A percentile compares a stretch with the other conserved stretches of the same genome.
phyloP scores from a whole-genome alignment of 306 rosid genomes.

The Vachellia collinsii region DNA sequence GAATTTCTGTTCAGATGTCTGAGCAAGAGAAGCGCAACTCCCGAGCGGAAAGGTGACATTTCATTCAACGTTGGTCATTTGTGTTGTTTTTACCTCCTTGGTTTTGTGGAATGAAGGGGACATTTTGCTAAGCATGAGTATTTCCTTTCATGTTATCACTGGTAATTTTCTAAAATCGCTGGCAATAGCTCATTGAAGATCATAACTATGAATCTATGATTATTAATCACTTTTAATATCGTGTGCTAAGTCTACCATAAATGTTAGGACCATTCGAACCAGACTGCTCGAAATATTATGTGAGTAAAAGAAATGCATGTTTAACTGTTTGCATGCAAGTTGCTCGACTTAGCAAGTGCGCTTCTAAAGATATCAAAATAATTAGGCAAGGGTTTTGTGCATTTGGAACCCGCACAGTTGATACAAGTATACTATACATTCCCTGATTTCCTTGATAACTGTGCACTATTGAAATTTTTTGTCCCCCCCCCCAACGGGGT shows the following conservation, averaged over 20 bases:
- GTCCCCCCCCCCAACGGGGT: background rate
- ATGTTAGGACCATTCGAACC: background rate
- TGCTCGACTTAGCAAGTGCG: too few relatives aligned
- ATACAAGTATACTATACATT: background rate
- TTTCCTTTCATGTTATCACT: background rate
- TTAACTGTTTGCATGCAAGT: background rate
- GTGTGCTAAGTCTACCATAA: background rate
- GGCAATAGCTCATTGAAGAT: background rate
- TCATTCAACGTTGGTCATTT: background rate
- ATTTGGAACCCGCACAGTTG: too few relatives aligned
- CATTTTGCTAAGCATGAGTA: background rate
- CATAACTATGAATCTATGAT: too few relatives aligned
- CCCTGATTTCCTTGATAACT: background rate
- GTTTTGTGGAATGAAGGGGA: background rate
- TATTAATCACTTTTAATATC: too few relatives aligned
- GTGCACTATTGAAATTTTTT: background rate
- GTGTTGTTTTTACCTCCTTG: background rate
- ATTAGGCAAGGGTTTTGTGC: too few relatives aligned
- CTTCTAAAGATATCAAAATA: too few relatives aligned
- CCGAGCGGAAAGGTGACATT: constrained; percentile 75
- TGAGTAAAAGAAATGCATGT: background rate
- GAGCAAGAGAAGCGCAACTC: constrained; percentile 89
- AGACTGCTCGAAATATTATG: too few relatives aligned
- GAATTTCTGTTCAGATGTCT: constrained; percentile 71
- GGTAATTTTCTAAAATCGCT: background rate